A percentile compares a stretch with the other conserved stretches of the same genome.
These are phyloP conservation scores for Berkeleyomyces rouxiae DNA, from an alignment of 2,329 filamentous ascomycete genomes.

Conservation along the genomic window DNA sequence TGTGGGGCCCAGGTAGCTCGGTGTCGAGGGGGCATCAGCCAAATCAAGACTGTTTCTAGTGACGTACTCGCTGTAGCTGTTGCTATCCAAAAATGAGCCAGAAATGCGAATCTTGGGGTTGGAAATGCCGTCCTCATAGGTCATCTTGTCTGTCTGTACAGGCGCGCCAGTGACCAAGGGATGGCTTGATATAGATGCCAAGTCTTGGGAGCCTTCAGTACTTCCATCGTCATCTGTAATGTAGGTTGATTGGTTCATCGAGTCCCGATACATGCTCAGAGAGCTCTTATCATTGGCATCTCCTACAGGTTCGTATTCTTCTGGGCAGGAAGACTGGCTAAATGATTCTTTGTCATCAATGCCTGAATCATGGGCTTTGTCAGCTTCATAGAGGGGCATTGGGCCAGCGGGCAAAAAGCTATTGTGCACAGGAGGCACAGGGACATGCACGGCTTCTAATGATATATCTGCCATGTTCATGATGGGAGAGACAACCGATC, in stretches of 20 bases:
- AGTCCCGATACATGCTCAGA: constrained; percentile 27
- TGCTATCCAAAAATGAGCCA: constrained; percentile 34
- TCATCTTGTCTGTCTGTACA: constrained; percentile 34
- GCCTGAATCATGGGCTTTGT: background rate
- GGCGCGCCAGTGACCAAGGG: constrained; percentile 22
- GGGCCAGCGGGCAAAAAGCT: constrained; percentile 20
- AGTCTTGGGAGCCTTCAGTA: background rate
- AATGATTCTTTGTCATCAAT: constrained; percentile 43
- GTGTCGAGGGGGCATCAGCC: constrained; percentile 29
- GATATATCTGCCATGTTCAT: constrained; percentile 13
- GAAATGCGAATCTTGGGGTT: constrained; percentile 17
- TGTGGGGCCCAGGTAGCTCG: constrained; percentile 1
- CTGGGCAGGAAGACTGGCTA: constrained; percentile 25
- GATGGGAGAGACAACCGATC: constrained; percentile 19
- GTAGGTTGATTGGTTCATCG: constrained; percentile 37
- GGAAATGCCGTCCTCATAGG: constrained; percentile 15
- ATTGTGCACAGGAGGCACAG: constrained; percentile 9
- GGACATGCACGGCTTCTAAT: constrained; percentile 3
- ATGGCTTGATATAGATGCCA: constrained; percentile 16
- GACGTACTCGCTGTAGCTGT: constrained; percentile 28
- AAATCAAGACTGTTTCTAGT: constrained; percentile 41
- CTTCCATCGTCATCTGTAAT: constrained; percentile 6
- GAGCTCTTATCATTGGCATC: background rate
- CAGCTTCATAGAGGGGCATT: constrained; percentile 2
- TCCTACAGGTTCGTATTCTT: background rate